Evolutionary conservation across 805 yeast genomes (phyloP).

Genomic region (Scheffersomyces amazonensis): DNA sequence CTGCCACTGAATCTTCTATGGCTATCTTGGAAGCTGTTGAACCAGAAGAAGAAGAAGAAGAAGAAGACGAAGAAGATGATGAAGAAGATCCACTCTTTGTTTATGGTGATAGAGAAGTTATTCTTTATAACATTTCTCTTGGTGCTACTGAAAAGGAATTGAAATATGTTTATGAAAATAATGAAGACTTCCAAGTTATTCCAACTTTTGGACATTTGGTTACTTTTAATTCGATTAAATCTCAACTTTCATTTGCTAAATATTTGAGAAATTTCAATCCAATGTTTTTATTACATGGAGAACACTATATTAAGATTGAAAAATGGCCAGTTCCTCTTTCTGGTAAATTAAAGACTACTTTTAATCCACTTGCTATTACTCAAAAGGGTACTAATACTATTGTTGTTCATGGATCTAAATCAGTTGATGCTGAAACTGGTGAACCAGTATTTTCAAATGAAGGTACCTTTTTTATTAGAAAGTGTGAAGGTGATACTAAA

Average conservation of each 20-base stretch:
- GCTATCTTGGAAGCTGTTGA: slow-evolving; percentile 68
- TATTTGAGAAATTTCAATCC: slow-evolving; percentile 83
- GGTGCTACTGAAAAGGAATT: slow-evolving; percentile 82
- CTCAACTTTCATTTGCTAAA: slow-evolving; percentile 55
- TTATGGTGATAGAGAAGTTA: slow-evolving; percentile 67
- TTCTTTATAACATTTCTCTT: slow-evolving; percentile 83
- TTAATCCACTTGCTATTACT: slow-evolving; percentile 66
- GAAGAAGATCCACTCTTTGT: slow-evolving; percentile 45
- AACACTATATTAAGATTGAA: slow-evolving; percentile 78
- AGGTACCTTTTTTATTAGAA: slow-evolving; percentile 81
- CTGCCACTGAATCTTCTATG: slow-evolving; percentile 76
- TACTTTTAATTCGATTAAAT: slow-evolving; percentile 61
- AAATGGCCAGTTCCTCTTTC: slow-evolving; percentile 77
- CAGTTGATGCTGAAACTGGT: slow-evolving; percentile 66
- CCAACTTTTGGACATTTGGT: slow-evolving; percentile 93
- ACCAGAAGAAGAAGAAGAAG: slow-evolving; percentile 45
- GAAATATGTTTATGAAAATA: slow-evolving; percentile 75
- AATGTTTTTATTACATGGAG: slow-evolving; percentile 89
- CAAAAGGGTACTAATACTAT: slow-evolving; percentile 87
- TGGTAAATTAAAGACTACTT: slow-evolving; percentile 59
- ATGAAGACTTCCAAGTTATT: slow-evolving; percentile 73
- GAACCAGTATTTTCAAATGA: slow-evolving; percentile 75
- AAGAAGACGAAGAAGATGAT: slow-evolving; percentile 35
- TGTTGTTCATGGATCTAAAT: slow-evolving; percentile 69
- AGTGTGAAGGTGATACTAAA: slow-evolving; percentile 57